phyloP scores from a whole-genome alignment of 2,329 filamentous ascomycete species.

The Aspergillus amoenus region DNA sequence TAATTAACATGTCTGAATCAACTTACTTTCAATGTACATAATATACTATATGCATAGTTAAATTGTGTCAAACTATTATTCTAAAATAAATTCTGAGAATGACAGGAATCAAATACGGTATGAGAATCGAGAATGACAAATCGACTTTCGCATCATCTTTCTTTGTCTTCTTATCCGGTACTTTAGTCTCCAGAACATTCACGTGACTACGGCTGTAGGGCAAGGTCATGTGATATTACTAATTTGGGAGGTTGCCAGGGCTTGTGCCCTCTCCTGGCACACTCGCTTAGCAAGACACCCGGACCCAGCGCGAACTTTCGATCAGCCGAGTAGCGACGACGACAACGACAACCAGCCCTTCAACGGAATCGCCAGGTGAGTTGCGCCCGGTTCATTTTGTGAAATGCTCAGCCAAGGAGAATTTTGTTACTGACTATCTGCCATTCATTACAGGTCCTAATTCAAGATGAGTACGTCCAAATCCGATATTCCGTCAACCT shows the following conservation, averaged over 20 bases:
- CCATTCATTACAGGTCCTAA: conserved; percentile 42
- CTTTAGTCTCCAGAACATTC: neutral
- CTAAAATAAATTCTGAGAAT: neutral
- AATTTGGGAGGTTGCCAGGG: conserved; percentile 19
- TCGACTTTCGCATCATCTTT: neutral
- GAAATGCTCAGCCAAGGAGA: neutral
- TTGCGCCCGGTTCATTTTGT: conserved; percentile 12
- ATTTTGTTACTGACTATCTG: conserved; percentile 25
- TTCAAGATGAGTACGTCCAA: conserved; percentile 59
- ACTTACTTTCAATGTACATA: conserved; percentile 5
- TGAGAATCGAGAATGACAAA: too few species aligned
- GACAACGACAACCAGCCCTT: conserved; percentile 48
- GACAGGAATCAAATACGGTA: neutral
- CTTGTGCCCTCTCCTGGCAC: conserved; percentile 38
- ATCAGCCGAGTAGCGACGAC: conserved; percentile 45
- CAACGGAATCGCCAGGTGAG: conserved; percentile 47
- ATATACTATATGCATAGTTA: neutral
- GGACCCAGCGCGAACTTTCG: conserved; percentile 37
- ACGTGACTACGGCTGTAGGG: neutral
- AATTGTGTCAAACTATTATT: neutral
- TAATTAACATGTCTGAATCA: neutral
- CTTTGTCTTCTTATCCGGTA: neutral
- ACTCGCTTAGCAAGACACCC: conserved; percentile 43
- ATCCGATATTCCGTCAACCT: conserved; percentile 24
- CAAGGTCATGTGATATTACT: conserved; percentile 14